Conservation (phyloP, 2,329 filamentous ascomycete species). For the Penicillium frequentans region DNA sequence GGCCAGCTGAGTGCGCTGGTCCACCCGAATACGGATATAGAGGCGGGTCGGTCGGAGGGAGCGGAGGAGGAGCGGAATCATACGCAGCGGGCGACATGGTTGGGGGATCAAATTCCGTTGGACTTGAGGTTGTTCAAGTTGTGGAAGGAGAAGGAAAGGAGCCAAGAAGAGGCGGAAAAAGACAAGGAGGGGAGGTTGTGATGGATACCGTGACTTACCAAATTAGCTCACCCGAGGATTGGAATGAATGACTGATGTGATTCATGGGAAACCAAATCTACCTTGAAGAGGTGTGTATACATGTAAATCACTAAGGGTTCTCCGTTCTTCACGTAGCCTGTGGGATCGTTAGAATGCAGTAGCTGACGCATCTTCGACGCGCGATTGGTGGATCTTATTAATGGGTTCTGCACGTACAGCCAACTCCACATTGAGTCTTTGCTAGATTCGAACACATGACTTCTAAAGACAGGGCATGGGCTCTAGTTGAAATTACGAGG, state of each 20-base stretch:
- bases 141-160: conserved; percentile 23
- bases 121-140: conserved; percentile 41
- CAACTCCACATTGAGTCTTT: not conserved
- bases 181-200: conserved; percentile 13
- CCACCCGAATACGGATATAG: conserved; percentile 70
- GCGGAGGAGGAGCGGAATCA: conserved; percentile 53
- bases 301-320: not conserved
- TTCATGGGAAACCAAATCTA: not conserved
- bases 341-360: not conserved
- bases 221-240: not conserved
- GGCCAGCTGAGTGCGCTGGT: conserved; percentile 76
- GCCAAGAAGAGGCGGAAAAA: conserved; percentile 13
- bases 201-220: not conserved
- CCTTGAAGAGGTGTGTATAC: not conserved
- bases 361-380: not conserved
- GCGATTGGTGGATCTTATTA: not conserved
- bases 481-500: not conserved
- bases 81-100: conserved; percentile 46
- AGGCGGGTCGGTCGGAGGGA: not conserved
- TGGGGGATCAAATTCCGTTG: conserved; percentile 47
- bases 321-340: not conserved
- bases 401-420: not conserved
- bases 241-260: not conserved
- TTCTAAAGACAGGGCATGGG: too few species aligned
- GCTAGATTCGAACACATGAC: not conserved